Base-by-base conservation (phyloP, 352 stramenopile genomes). In the Phytopythium chamaehyphon region DNA sequence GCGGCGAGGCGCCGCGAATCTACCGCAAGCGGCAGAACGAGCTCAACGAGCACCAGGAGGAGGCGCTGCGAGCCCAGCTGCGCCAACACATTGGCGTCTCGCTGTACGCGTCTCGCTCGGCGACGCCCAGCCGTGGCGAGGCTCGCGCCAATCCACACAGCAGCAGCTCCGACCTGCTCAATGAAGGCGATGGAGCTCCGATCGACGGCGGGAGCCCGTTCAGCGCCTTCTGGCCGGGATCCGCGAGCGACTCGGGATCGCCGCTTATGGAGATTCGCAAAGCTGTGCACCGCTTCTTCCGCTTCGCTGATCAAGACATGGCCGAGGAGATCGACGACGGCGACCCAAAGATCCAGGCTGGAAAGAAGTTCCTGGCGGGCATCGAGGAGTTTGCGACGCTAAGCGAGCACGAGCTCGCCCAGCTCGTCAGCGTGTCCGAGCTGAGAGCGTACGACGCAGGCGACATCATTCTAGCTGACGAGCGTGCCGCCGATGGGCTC, bases 341-440 rank as follows among this genome's bases (percentile, higher is more conserved):
- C 40, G 73, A 85, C 57, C 63, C 71, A 3, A 80, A 80, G 53
- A 66, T 82, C 50, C 44, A 70, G 15, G 70, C 71, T 0, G 73
- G 68, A 44, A 80, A 77, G 63, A 74, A 76, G 54, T 85, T 82
- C 49, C 66, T 85, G 21, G 57, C 57, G 1, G 73, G 71, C 28
- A 68, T 85, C 57, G 71, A 80, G 16, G 71, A 72, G 23, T 80
- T 85, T 51, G 55, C 71, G n/a, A 66, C 73, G 51, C 69, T 85
- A 51, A 77, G 68, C 18, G 65, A 80, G 24, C 74, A 78, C 51
- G 71, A 85, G 35, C 59, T 85, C 33, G 71, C 61, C 42, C 73
- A 85, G 54, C 68, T 82, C 39, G 71, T 70, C 14, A 61, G 60
- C 6, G 65, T 80, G 24, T 67, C 65, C 9, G 71, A 85, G 28